Evolutionary conservation across 2,329 filamentous ascomycete species (phyloP), one percentile per base, ranked within the genome.

Genomic region (Verticillium zaregamsianum): DNA sequence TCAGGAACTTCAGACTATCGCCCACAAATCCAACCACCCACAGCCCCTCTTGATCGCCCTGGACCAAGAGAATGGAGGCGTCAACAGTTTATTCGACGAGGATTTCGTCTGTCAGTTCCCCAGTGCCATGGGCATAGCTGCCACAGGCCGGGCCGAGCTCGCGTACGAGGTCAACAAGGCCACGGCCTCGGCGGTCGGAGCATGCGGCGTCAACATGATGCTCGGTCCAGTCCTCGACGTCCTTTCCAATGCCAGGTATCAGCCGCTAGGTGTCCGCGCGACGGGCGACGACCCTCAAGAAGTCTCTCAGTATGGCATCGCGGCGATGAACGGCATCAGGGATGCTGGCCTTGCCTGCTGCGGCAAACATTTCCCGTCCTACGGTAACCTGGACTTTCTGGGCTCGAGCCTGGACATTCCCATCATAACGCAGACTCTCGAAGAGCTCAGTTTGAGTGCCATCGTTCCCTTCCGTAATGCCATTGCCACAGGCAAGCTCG

Each of bases 21-120:
- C 95, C 40, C 91, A 92, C 71, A 86, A 96, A 76, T 90, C 94
- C 63, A 94, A 94, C 23, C 94, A 98, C 74, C 90, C 91, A 3
- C 89, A 94, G 3, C 95, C 95, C 2, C 79, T 99, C 20, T 82
- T 96, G 60, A 97, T 99, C 68, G 93, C 91, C 45, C 80, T 98
- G 40, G 95, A 98, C 72, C 95, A 99, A 73, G 95, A 99, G 75
- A 98, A 99, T 86, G 95, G 95, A 66, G 93, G 94, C 3, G 94
- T 97, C 74, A 98, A 97, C 79, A 97, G 92, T 76, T 84, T 98
- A 2, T 97, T 96, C 71, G 94, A 98, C 73, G 93, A 97, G 68
- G 92, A 95, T 70, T 95, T 93, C 73, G 94, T 98, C 68, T 93
- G 92, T 67, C 95, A 98, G 73, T 99, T 97, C 68, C 95, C 95